These are phyloP conservation scores for Botrytis medusae DNA, from an alignment of 2,329 filamentous ascomycete genomes.

Conservation along the genomic window DNA sequence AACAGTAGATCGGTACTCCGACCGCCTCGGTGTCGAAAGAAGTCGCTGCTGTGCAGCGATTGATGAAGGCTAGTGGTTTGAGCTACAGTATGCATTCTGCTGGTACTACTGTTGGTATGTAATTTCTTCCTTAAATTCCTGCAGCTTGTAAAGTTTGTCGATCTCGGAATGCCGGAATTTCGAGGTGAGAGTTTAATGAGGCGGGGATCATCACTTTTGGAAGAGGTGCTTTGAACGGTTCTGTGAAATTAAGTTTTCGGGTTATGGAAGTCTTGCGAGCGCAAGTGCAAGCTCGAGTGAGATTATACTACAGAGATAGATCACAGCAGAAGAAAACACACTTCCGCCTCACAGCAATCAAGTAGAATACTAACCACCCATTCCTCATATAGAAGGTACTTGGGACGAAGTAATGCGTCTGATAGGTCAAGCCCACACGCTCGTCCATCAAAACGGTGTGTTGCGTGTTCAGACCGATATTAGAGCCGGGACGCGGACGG, in stretches of 20 bases:
- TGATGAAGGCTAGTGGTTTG: constrained; percentile 78
- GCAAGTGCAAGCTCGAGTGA: not conserved
- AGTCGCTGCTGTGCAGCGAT: constrained; percentile 82
- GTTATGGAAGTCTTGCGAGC: not conserved
- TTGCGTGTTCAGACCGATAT: constrained; percentile 86
- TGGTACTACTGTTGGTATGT: constrained; percentile 84
- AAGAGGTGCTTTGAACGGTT: not conserved
- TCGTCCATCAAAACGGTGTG: constrained; percentile 75
- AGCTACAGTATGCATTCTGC: constrained; percentile 89
- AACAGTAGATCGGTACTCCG: constrained; percentile 72
- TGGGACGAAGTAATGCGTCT: constrained; percentile 87
- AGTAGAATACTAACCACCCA: not conserved
- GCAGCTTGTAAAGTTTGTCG: not conserved
- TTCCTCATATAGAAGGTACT: constrained; percentile 64
- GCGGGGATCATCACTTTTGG: too few relatives aligned
- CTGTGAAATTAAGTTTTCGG: not conserved
- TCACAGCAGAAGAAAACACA: not conserved
- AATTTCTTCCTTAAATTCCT: not conserved
- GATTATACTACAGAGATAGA: not conserved
- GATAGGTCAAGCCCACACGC: constrained; percentile 80
- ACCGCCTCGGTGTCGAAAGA: constrained; percentile 75
- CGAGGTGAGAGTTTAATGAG: not conserved
- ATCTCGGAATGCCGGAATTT: not conserved
- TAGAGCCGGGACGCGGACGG: constrained; percentile 65
- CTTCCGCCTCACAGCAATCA: not conserved